Conservation (phyloP, 495 filamentous ascomycete species). For the Letharia lupina region DNA sequence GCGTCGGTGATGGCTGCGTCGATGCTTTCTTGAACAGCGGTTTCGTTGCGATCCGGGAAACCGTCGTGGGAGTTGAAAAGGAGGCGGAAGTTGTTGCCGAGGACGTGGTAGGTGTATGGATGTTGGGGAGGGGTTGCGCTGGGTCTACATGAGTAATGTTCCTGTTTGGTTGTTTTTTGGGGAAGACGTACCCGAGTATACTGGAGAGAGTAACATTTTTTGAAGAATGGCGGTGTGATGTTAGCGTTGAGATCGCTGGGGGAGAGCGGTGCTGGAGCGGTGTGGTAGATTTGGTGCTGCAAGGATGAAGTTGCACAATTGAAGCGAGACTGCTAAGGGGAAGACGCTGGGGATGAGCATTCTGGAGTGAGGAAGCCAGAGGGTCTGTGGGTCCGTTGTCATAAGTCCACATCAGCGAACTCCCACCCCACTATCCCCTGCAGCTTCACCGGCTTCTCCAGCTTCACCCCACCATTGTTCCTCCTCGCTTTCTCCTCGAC, state of each 20-base stretch:
- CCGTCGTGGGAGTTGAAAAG: not conserved
- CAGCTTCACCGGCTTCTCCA: conserved; percentile 29
- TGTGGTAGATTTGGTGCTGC: not conserved
- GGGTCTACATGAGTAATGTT: no score
- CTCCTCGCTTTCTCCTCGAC: conserved; percentile 33
- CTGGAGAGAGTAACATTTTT: no score
- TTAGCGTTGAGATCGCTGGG: not conserved
- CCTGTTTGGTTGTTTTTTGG: no score
- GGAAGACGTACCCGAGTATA: no score
- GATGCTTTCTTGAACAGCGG: not conserved
- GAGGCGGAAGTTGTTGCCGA: not conserved
- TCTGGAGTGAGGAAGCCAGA: not conserved
- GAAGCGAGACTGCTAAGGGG: no score
- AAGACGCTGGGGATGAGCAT: not conserved
- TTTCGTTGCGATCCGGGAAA: not conserved
- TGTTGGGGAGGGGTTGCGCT: not conserved
- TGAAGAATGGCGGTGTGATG: no score
- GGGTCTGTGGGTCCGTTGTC: not conserved
- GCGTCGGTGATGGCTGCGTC: not conserved
- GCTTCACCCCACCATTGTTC: conserved; percentile 30
- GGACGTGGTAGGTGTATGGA: not conserved
- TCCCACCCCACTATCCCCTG: conserved; percentile 34
- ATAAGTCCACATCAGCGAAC: conserved; percentile 30
- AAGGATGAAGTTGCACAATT: not conserved
- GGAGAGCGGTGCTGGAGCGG: not conserved